Evolutionary conservation across 768 basidiomycete genomes (phyloP).

Genomic region (Paxillus rubicundulus): DNA sequence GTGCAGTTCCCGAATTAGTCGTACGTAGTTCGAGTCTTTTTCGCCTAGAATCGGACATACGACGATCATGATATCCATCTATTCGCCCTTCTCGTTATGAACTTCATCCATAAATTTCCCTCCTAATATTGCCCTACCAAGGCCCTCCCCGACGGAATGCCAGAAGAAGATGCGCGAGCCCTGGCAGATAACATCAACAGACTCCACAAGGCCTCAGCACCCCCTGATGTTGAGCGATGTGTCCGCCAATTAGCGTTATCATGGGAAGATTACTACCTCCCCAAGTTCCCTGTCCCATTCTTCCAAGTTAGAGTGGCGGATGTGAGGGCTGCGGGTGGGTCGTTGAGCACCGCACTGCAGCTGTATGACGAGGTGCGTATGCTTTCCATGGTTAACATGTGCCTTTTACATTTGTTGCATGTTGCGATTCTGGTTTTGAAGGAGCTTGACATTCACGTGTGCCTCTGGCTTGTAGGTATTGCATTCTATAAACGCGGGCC

Average conservation of each 20-base stretch:
- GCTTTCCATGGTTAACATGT: too few relatives aligned
- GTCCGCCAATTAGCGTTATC: slow-evolving; percentile 27
- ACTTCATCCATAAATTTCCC: not conserved
- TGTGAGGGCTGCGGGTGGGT: slow-evolving; percentile 30
- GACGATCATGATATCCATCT: not conserved
- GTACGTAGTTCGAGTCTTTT: slow-evolving; percentile 17
- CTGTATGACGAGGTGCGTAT: slow-evolving; percentile 30
- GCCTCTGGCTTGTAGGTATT: slow-evolving; percentile 17
- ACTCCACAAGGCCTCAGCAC: slow-evolving; percentile 16
- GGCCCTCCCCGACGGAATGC: slow-evolving; percentile 22
- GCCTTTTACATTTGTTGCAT: too few relatives aligned
- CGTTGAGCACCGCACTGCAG: slow-evolving; percentile 28
- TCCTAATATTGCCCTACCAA: not conserved
- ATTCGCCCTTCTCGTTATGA: not conserved
- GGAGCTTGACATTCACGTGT: not conserved
- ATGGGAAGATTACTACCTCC: slow-evolving; percentile 33
- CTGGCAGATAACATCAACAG: slow-evolving; percentile 17
- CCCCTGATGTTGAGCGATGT: slow-evolving; percentile 17
- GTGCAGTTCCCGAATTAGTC: slow-evolving; percentile 23
- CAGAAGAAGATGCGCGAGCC: slow-evolving; percentile 19
- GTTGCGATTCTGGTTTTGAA: not conserved
- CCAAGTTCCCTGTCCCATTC: slow-evolving; percentile 30
- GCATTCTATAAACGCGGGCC: slow-evolving; percentile 15
- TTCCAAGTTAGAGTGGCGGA: slow-evolving; percentile 33
- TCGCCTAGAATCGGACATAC: not conserved